Base-by-base conservation (phyloP, 192 early-diverging fungal genomes). In the Mortierella antarctica region DNA sequence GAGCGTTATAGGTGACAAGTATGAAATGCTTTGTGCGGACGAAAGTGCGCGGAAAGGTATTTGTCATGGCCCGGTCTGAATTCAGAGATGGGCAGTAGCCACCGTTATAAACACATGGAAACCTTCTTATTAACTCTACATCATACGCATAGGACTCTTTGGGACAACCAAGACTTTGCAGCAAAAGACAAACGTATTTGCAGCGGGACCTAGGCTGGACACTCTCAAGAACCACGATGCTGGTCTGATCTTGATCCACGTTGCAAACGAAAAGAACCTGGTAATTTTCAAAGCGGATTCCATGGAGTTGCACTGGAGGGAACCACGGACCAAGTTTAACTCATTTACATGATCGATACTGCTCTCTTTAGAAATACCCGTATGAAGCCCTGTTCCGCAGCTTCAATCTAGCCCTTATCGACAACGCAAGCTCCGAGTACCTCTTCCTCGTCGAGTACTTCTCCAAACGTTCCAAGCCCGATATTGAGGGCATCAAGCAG, bases 381-480 rank as follows among this genome's bases (percentile, higher is more conserved):
- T 96, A 92, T 61, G 98, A 98, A 79, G 87, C 85, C 31, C 86
- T 99, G 1, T 97, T 98, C 79, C 92, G 97, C 76, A 96, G 95
- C 74, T 92, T 95, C 85, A 94, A 94, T 61, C 86, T 97, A 62
- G 91, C 97, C 18, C 78, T 99, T 56, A 91, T 95, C 57, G 98
- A 99, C 85, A 98, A 98, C 71, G 96, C 97, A 6, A 93, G 92
- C 54, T 93, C 95, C 10, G 98, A 99, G 83, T 98, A 98, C 80
- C 86, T 95, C 46, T 99, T 99, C 68, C 89, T 92, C 50, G 83
- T 89, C 50, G 95, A 97, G 70, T 99, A 97, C 85, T 98, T 99
- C 81, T 85, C 91, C 48, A 90, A 89, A 18, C 86, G 90, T 57
- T 90, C 89, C 7, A 90, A 90, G 69, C 88, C 83, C 54, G 85